Base-by-base conservation (phyloP, 768 basidiomycete species). In the Auricularia heimuer region DNA sequence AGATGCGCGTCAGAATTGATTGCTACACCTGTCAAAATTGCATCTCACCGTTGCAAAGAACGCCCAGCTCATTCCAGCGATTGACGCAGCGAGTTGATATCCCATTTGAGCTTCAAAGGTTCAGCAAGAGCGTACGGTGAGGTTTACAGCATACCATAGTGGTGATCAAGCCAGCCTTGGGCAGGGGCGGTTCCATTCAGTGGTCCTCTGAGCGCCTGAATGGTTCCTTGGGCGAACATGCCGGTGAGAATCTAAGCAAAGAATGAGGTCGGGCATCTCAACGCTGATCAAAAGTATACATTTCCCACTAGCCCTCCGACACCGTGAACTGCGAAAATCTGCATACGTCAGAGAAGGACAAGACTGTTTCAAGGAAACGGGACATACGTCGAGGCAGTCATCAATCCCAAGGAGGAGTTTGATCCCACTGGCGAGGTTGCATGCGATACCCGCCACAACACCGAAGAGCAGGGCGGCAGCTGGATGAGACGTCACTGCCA, bases 281-380 rank as follows among this genome's bases (percentile, higher is more conserved):
- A 29, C 14, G 24, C 14, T 3, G 54, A 16, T 11, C 14, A 12
- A 12, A 2, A 21, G 24, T 29, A 56, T n/a, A 60, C 56, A 33
- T 60, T 60, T 47, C 92, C 94, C 62, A 90, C 75, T 47, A 91
- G 83, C 24, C 92, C 91, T 4, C 92, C 92, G 51, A 95, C 77
- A 44, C 88, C 94, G 78, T 97, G 94, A 70, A 91, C 87, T 16
- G 94, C 93, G 73, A 93, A 95, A 54, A 94, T 60, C 56, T 60
- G 56, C 2, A 29, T 10, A 29, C 29, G 29, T 60, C 8, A 60
- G 56, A 21, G 12, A 6, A 16, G 10, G 16, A 51, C 24, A 29
- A 7, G 24, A 6, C 29, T 21, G 6, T n/a, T 21, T 8, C 24
- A 60, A 34, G 29, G 8, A 6, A 6, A 29, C 24, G 24, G 33